Evolutionary conservation across 176 grass and related monocot genomes (phyloP), one percentile per base, ranked within the genome.

Genomic region (Otatea glauca): DNA sequence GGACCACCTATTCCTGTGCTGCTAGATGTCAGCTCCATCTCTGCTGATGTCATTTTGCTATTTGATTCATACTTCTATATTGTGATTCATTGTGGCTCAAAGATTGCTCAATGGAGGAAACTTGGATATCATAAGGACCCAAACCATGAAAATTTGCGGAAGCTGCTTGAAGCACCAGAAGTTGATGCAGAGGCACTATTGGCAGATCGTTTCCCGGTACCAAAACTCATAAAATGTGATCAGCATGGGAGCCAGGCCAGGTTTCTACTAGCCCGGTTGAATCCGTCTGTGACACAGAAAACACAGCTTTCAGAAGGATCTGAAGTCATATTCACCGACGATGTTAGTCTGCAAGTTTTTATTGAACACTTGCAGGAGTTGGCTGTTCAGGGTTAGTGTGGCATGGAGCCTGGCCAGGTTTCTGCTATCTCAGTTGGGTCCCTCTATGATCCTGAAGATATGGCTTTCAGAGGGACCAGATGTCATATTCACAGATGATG

Each of bases 221-320:
- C 96, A 45, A 99, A 93, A 86, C 89, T 99, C 29, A 87, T 99
- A 64, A 99, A 99, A 76, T 99, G 96, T 64, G 88, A 99, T 50
- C 91, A 96, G 81, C 94, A 99, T 86, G 96, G 93, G 39, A 99
- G 96, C 84, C 96, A 99, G 45, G 96, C 90, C 11, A 95, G 96
- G 61, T 96, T 96, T 85, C 82, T 99, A 50, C 86, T 99, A 8
- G 96, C 96, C 38, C 94, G 90, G 65, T 70, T 99, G 84, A 96
- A 99, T 89, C 96, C 96, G 29, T 99, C 96, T 6, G 93, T 99
- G 65, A 99, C 97, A 84, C 97, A 99, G 86, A 99, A 96, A 88
- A 94, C 96, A 48, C 72, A 85, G 77, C 62, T 96, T 81, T 94
- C 86, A 23, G 97, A 99, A 72, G 97, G 97, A 13, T 94, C 90